Base-by-base conservation (phyloP, 129 eudicot species). In the Ambrosia artemisiifolia region DNA sequence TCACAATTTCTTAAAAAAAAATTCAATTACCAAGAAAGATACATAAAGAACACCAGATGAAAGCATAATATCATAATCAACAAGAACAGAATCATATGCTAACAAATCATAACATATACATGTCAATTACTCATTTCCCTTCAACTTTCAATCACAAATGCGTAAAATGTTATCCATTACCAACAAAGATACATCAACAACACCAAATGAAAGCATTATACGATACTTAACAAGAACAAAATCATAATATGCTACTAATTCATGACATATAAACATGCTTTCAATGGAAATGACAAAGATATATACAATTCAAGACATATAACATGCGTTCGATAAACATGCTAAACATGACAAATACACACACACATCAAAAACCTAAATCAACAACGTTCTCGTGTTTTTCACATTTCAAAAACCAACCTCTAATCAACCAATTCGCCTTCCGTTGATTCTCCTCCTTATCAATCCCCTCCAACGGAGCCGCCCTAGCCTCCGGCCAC, bases 371-470 rank as follows among this genome's bases (percentile, higher is more conserved):
- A n/a, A n/a, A n/a, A n/a, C n/a, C n/a, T n/a, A n/a, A 13, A 62
- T 43, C 54, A 61, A 70, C 16, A 70, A 11, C 43, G 32, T 71
- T 53, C 28, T 70, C 59, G 71, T 63, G 66, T 7, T 63, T 70
- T 70, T 78, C 60, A 63, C 49, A 63, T 38, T 69, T 77, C 19
- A 48, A 32, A 57, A 78, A 82, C 81, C 68, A 78, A 92, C 98
- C 98, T 92, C 76, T 79, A 77, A 89, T 80, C 50, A 89, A 82
- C 77, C 75, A 76, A 66, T 89, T 87, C 28, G 90, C 98, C 73
- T 81, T 74, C 17, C 74, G 83, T 79, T 87, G 96, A 73, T 81
- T 86, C 70, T 81, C 96, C 72, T 85, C 89, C 72, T 78, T 87
- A 38, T 79, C 74, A 12, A 54, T 72, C 3, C 55, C 82, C 18